phyloP scores from a whole-genome alignment of 352 stramenopile species.

The Phytophthora sp. region DNA sequence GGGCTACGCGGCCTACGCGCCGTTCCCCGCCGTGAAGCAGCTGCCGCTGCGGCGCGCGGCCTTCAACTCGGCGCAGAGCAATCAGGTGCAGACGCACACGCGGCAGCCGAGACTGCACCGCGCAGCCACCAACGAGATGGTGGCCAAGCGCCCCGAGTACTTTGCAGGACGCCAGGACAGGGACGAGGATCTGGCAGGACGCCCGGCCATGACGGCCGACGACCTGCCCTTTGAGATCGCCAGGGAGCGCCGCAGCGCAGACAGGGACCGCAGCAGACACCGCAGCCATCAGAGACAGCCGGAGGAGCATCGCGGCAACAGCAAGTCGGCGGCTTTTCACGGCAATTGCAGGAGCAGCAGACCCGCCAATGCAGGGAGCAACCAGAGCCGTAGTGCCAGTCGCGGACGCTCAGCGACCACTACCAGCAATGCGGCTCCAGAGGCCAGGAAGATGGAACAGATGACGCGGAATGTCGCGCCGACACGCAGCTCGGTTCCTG shows the following conservation, averaged over 20 bases:
- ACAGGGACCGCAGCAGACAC: constrained; percentile 7
- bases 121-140: constrained; percentile 5
- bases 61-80: background rate
- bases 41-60: background rate
- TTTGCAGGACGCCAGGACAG: background rate
- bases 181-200: constrained; percentile 28
- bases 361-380: constrained; percentile 10
- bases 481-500: background rate
- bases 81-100: too few relatives aligned
- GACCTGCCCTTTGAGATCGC: constrained; percentile 27
- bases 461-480: too few relatives aligned
- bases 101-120: background rate
- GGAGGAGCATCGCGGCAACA: constrained; percentile 29
- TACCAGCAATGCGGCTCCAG: background rate
- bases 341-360: constrained; percentile 14
- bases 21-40: constrained; percentile 29
- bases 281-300: constrained; percentile 11
- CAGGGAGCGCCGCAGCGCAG: constrained; percentile 4
- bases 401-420: constrained; percentile 13
- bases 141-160: constrained; percentile 1
- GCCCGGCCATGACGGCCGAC: constrained; percentile 36
- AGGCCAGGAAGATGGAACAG: too few relatives aligned
- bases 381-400: constrained; percentile 16
- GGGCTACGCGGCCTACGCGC: constrained; percentile 29
- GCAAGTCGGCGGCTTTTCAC: constrained; percentile 1